A percentile compares a stretch with the other conserved stretches of the same genome.
Evolutionary conservation across 2,329 filamentous ascomycete genomes (phyloP).

Genomic region (Exutisphaerella laricina): DNA sequence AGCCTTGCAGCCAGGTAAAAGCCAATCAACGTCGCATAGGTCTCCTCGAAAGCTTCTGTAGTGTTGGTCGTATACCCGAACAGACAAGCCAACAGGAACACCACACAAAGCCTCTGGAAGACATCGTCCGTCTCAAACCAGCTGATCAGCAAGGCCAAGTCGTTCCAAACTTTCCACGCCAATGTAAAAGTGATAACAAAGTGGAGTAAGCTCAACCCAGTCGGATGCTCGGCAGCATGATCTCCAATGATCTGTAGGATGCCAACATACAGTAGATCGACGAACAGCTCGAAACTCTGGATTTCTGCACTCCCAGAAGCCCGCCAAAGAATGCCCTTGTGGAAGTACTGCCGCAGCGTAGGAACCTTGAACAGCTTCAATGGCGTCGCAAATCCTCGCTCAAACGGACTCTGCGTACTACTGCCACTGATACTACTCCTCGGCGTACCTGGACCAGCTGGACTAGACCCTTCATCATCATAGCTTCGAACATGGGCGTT

Average conservation of each 20-base stretch:
- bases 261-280: conserved; percentile 59
- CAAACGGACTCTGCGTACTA: conserved; percentile 8
- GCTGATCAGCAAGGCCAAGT: conserved; percentile 52
- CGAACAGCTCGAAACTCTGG: conserved; percentile 59
- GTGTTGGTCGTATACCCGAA: conserved; percentile 61
- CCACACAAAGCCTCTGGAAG: conserved; percentile 51
- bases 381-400: conserved; percentile 27
- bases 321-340: conserved; percentile 59
- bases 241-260: conserved; percentile 62
- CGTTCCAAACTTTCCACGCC: conserved; percentile 60
- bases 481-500: conserved; percentile 48
- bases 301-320: conserved; percentile 55
- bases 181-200: conserved; percentile 57
- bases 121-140: conserved; percentile 60
- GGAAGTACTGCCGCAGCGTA: conserved; percentile 60
- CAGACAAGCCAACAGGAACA: conserved; percentile 57
- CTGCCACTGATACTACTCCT: conserved; percentile 7
- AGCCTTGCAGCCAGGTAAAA: conserved; percentile 57
- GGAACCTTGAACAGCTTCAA: conserved; percentile 57
- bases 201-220: conserved; percentile 51
- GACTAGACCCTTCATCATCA: conserved; percentile 23
- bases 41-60: conserved; percentile 50
- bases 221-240: conserved; percentile 52
- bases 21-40: conserved; percentile 54
- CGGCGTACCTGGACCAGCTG: conserved; percentile 20